Base-by-base conservation (phyloP, 2,329 filamentous ascomycete species). In the Rutstroemia sp. region DNA sequence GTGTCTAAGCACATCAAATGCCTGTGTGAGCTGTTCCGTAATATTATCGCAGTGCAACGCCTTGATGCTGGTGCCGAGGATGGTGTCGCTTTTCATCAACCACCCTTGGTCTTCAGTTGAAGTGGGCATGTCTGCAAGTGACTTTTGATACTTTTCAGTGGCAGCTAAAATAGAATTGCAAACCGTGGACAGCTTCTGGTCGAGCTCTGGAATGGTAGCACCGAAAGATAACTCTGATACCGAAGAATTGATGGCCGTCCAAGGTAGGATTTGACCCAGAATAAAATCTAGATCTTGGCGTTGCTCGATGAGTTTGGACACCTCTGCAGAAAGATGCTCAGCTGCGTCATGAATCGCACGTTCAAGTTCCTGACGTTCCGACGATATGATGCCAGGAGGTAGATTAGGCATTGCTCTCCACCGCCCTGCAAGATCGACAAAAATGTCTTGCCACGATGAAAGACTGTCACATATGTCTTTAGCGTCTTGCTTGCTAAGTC, bases 121-220 rank as follows among this genome's bases (percentile, higher is more conserved):
- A 4, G 71, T 68, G 1, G 86, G 83, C 1, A 85, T 72, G 3
- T 75, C 74, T 10, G 74, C 71, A 8, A 82, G 73, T 2, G 77
- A 72, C 58, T 80, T 81, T 57, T 82, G 80, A 47, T 87, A 78
- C 60, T 85, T 82, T 69, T 96, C 90, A 48, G 95, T 78, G 1
- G 88, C 86, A 38, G 92, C 87, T 2, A 96, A 82, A 27, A 92
- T 80, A 50, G 82, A 81, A 70, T 95, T 88, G 48, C 86, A 81
- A n/a, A 87, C 75, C 1, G 72, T 79, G 39, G 88, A 80, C 1
- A 90, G 70, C 3, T 77, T 74, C 14, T 77, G 72, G 44, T 83
- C 80, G 46, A 91, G 79, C 0, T 72, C 68, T 17, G 77, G 38
- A 53, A 63, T 64, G 48, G 41, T 57, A 2, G 50, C 45, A 21